These are phyloP conservation scores for Rhizophlyctis rosea DNA, from an alignment of 192 early-diverging fungal species.

Conservation along the genomic window DNA sequence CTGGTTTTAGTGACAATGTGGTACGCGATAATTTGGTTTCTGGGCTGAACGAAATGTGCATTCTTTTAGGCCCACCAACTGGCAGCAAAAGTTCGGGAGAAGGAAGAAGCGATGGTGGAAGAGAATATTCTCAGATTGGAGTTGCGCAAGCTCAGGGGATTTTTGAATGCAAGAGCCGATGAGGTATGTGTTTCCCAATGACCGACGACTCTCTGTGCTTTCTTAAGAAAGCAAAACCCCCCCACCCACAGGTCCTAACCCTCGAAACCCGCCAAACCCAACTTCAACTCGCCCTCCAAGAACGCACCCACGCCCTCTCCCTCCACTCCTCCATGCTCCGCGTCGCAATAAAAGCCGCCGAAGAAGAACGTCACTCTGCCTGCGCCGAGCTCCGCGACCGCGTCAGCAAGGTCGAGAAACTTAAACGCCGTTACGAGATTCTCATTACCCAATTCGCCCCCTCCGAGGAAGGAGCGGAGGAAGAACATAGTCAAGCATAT, in stretches of 20 bases:
- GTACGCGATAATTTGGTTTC: not conserved
- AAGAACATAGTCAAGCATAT: constrained; percentile 58
- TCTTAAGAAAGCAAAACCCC: too few species aligned
- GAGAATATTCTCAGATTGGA: constrained; percentile 59
- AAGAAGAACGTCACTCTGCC: constrained; percentile 55
- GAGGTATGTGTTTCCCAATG: constrained; percentile 26
- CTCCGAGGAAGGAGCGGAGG: constrained; percentile 18
- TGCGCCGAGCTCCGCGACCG: constrained; percentile 55
- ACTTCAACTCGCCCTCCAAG: constrained; percentile 55
- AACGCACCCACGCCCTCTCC: constrained; percentile 55
- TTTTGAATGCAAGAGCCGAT: constrained; percentile 50
- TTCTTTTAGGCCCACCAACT: constrained; percentile 46
- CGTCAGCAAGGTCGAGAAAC: constrained; percentile 54
- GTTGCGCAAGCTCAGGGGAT: constrained; percentile 51
- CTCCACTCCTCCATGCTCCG: constrained; percentile 61
- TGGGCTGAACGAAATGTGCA: not conserved
- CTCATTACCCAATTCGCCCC: constrained; percentile 60
- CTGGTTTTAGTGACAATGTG: too few species aligned
- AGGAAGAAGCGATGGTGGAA: constrained; percentile 63
- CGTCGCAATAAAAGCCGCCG: constrained; percentile 49
- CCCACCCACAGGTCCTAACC: constrained; percentile 49
- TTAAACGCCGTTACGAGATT: constrained; percentile 59
- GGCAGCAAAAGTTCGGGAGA: constrained; percentile 45
- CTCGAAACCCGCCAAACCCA: constrained; percentile 52
- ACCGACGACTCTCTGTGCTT: too few species aligned